Evolutionary conservation across 1,284 basidiomycete genomes (phyloP), one percentile per base, ranked within the genome.

Genomic region (Ceratobasidium sp.): DNA sequence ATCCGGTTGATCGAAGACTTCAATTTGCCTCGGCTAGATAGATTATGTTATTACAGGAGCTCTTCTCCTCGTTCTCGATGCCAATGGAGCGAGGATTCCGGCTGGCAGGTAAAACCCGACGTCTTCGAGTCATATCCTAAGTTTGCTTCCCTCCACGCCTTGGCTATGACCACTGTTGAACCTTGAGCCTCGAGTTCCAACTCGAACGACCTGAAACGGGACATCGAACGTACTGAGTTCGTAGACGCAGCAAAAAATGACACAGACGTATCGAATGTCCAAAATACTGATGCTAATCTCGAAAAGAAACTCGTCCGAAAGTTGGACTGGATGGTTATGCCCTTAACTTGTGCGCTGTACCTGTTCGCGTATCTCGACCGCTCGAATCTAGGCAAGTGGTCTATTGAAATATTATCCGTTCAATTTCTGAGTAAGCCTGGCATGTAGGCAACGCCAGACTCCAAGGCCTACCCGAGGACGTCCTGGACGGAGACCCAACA

Each of bases 341-440:
- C 89, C 42, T 85, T 91, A 64, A 80, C 85, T 1, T 91, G 89
- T 73, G 75, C 90, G 27, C 82, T 91, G 40, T 92, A 92, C 73
- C 80, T 92, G 38, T 90, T 89, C 76, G 88, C 89, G 25, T 92
- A 86, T 74, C 80, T 92, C 56, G 90, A 91, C 76, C 83, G 90
- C 52, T 86, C 87, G 1, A 92, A 91, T 74, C 75, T 92, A 45
- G 90, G 71, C 71, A 2, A 29, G 56, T 50, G n/a, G n/a, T 20
- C 15, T 40, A 27, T 17, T 45, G 32, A n/a, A 17, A 45, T 29
- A 25, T 40, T 17, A 1, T 31, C 25, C 25, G 12, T 13, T 25
- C 34, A 38, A 1, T 22, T 29, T 52, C 32, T 62, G n/a, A 47
- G 29, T 31, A 32, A 31, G 38, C 25, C 40, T 22, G 4, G 50